phyloP scores from a whole-genome alignment of 257 asterid species.

The Petunia secreta region DNA sequence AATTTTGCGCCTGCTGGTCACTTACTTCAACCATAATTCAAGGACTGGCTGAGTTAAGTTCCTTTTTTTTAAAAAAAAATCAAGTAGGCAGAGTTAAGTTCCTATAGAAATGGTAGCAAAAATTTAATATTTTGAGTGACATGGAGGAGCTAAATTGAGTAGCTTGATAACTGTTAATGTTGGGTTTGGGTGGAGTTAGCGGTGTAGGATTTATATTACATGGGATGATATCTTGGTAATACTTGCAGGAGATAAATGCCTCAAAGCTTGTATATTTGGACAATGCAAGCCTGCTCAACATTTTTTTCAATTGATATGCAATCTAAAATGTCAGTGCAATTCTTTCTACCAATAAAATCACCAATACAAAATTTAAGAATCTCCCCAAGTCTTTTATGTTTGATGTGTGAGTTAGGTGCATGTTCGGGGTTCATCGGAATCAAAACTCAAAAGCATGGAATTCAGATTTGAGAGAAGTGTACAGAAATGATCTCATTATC shows the following conservation, averaged over 20 bases:
- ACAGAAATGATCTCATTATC: too few relatives aligned
- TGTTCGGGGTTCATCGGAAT: too few relatives aligned
- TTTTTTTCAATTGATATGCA: background rate
- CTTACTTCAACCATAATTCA: background rate
- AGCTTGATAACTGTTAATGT: background rate
- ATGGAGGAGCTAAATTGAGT: background rate
- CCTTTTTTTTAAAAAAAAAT: too few relatives aligned
- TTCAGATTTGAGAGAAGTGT: too few relatives aligned
- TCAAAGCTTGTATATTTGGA: conserved; percentile 90
- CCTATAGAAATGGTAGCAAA: background rate
- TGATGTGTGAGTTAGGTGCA: too few relatives aligned
- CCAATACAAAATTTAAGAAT: too few relatives aligned
- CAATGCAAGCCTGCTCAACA: conserved; percentile 75
- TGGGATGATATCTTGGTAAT: background rate
- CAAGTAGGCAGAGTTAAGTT: background rate
- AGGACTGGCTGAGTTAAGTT: background rate
- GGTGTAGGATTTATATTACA: background rate
- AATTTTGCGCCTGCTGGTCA: background rate
- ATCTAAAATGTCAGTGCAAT: background rate
- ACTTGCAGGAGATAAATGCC: conserved; percentile 82
- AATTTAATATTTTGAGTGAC: background rate
- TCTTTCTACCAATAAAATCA: background rate
- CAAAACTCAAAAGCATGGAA: too few relatives aligned
- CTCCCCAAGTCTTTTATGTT: too few relatives aligned
- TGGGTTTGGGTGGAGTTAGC: background rate